Evolutionary conservation across 441 rosid genomes (phyloP).

Genomic region (Croton laevigatus): DNA sequence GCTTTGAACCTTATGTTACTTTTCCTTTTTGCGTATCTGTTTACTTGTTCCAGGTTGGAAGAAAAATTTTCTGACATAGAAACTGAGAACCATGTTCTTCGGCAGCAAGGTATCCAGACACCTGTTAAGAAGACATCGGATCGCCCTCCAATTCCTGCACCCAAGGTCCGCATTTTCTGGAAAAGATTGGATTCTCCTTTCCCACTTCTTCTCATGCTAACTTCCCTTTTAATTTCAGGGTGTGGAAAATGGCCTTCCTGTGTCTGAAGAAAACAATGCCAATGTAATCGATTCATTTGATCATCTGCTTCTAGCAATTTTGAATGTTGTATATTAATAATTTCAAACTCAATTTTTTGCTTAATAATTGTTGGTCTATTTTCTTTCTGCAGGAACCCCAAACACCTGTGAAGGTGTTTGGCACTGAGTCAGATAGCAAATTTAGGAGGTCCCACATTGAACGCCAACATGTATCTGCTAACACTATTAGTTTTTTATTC

Average conservation of each 20-base stretch:
- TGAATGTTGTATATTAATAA: conserved; percentile 1
- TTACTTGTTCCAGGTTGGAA: conserved; percentile 62
- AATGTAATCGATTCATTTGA: conserved; percentile 43
- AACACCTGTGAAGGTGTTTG: conserved; percentile 59
- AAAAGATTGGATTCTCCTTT: conserved; percentile 9
- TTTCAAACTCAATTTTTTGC: not conserved
- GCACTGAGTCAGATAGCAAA: conserved; percentile 73
- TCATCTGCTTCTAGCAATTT: conserved; percentile 13
- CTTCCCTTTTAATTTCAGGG: conserved; percentile 45
- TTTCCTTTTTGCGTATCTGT: not conserved
- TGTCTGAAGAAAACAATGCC: conserved; percentile 48
- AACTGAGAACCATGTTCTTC: conserved; percentile 74
- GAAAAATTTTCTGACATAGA: conserved; percentile 88
- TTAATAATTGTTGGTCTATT: conserved; percentile 16
- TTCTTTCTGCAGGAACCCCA: conserved; percentile 55
- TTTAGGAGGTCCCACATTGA: conserved; percentile 67
- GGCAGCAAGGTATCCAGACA: conserved; percentile 59
- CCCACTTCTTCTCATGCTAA: conserved; percentile 13
- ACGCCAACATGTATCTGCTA: conserved; percentile 77
- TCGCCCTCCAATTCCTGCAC: conserved; percentile 48
- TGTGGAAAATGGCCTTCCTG: conserved; percentile 79
- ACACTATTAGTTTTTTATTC: conserved; percentile 17
- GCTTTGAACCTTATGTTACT: conserved; percentile 4
- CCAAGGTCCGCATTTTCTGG: conserved; percentile 41
- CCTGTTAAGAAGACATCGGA: conserved; percentile 56